phyloP scores from a whole-genome alignment of 371 early-diverging fungal species.

The Sanchytrium tribonematis region DNA sequence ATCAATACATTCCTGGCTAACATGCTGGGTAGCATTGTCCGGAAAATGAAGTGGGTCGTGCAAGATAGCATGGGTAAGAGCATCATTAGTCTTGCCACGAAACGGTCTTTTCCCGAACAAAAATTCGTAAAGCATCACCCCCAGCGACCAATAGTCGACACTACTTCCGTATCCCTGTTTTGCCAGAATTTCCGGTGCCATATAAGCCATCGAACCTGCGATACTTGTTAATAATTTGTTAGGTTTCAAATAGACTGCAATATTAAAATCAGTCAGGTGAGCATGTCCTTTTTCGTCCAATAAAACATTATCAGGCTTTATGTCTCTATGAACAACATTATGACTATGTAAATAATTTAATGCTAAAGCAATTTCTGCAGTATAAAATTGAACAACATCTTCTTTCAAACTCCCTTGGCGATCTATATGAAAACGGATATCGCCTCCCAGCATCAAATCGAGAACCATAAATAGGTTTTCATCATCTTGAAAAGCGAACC shows the following conservation, averaged over 20 bases:
- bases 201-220: slow-evolving; percentile 52
- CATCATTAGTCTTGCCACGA: slow-evolving; percentile 5
- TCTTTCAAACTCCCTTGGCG: slow-evolving; percentile 32
- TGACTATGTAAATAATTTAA: slow-evolving; percentile 43
- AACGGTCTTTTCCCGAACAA: slow-evolving; percentile 6
- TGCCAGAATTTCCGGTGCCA: slow-evolving; percentile 51
- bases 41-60: slow-evolving; percentile 1
- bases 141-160: slow-evolving; percentile 12
- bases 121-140: not conserved
- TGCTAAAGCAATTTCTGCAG: slow-evolving; percentile 40
- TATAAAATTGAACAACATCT: slow-evolving; percentile 38
- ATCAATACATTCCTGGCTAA: slow-evolving; percentile 8
- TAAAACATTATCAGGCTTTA: slow-evolving; percentile 75
- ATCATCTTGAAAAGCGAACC: slow-evolving; percentile 55
- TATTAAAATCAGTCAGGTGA: slow-evolving; percentile 57
- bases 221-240: slow-evolving; percentile 28
- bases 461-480: slow-evolving; percentile 53
- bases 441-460: slow-evolving; percentile 67
- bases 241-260: slow-evolving; percentile 23
- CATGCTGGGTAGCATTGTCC: not conserved
- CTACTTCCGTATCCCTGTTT: slow-evolving; percentile 33
- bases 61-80: not conserved
- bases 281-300: slow-evolving; percentile 57
- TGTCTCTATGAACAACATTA: slow-evolving; percentile 53
- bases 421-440: slow-evolving; percentile 46